Evolutionary conservation across 2,329 filamentous ascomycete species (phyloP).

Genomic region (Cladosporium sp.): DNA sequence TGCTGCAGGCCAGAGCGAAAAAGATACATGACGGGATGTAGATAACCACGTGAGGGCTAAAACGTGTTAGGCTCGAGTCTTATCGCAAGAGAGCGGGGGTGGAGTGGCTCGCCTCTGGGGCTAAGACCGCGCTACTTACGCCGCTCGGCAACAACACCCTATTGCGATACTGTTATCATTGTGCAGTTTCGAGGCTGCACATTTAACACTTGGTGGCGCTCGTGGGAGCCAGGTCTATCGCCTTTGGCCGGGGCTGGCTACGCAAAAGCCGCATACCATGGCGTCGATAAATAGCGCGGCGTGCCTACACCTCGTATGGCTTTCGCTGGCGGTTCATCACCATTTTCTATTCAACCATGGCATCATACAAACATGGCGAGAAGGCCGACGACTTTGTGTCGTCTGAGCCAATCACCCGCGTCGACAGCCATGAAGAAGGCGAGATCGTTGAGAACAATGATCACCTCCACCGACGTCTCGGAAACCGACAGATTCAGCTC

Average conservation of each 20-base stretch:
- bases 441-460: slow-evolving; percentile 30
- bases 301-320: neutral
- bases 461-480: slow-evolving; percentile 36
- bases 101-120: neutral
- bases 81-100: neutral
- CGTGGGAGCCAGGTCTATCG: neutral
- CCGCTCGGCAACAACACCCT: slow-evolving; percentile 1
- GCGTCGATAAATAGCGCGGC: neutral
- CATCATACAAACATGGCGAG: slow-evolving; percentile 6
- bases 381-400: slow-evolving; percentile 9
- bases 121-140: slow-evolving; percentile 4
- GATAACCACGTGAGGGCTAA: neutral
- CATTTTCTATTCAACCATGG: neutral
- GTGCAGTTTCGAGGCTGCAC: neutral
- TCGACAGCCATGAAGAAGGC: slow-evolving; percentile 12
- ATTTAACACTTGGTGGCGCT: neutral
- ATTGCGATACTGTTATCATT: slow-evolving; percentile 1
- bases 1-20: neutral
- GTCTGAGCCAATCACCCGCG: neutral
- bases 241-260: neutral
- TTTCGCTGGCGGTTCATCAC: neutral
- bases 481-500: slow-evolving; percentile 40
- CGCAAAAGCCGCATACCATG: neutral
- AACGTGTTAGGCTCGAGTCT: neutral
- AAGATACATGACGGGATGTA: neutral